These are phyloP conservation scores for Shiraia sp. DNA, from an alignment of 2,329 filamentous ascomycete species.

Conservation along the genomic window DNA sequence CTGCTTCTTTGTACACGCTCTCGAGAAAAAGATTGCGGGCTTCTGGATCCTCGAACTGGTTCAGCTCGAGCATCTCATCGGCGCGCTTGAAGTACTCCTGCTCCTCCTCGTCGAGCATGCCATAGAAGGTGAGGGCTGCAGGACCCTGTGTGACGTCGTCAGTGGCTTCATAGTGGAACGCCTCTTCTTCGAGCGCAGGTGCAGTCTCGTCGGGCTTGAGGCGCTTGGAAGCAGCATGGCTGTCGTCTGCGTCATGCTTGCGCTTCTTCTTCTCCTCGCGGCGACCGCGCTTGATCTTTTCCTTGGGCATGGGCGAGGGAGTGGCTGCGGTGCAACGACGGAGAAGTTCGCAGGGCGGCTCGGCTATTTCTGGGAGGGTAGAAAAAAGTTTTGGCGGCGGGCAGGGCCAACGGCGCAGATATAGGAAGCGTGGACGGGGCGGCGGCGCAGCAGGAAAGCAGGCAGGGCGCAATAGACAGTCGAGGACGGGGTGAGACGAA, in stretches of 20 bases:
- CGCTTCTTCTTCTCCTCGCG: constrained; percentile 56
- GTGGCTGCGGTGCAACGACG: constrained; percentile 11
- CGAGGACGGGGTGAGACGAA: too few relatives aligned
- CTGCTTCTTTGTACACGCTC: constrained; percentile 83
- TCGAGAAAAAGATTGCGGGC: constrained; percentile 61
- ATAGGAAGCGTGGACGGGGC: too few relatives aligned
- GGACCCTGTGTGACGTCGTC: constrained; percentile 34
- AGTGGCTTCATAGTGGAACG: constrained; percentile 30
- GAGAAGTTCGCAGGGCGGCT: constrained; percentile 19
- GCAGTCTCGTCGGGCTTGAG: constrained; percentile 27
- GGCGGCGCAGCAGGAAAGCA: too few relatives aligned
- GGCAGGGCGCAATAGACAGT: too few relatives aligned
- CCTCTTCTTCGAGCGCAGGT: constrained; percentile 12
- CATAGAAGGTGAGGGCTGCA: constrained; percentile 79
- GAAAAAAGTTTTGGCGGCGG: not conserved
- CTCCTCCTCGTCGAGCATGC: constrained; percentile 88
- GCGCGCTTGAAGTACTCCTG: constrained; percentile 93
- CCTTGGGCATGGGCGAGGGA: constrained; percentile 57
- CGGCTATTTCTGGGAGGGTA: constrained; percentile 9
- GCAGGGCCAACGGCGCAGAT: too few relatives aligned
- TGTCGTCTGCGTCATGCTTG: constrained; percentile 43
- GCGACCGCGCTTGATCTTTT: constrained; percentile 62
- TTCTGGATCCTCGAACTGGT: constrained; percentile 80
- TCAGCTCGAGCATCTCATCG: constrained; percentile 85
- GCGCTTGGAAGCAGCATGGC: constrained; percentile 44